Conservation (phyloP, 2,329 filamentous ascomycete species). For the Harringtonia lauricola region DNA sequence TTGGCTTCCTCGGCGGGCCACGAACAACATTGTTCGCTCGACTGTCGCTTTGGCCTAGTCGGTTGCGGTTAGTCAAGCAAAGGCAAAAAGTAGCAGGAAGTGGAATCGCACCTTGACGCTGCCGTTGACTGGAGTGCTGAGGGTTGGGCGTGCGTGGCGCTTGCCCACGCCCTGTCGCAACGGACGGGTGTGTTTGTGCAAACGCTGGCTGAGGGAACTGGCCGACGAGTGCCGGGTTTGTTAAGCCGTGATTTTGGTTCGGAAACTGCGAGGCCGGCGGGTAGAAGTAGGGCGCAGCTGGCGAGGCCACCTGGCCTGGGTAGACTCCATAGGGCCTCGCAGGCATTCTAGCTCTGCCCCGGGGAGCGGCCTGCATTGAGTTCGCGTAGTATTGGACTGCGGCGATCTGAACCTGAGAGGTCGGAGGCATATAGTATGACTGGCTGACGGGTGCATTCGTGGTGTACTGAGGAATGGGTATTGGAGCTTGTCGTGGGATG, state of each 20-base stretch:
- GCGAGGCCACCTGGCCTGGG: neutral
- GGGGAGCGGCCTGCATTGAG: neutral
- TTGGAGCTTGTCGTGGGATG: neutral
- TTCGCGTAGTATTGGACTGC: too few species aligned
- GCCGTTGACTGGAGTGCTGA: too few species aligned
- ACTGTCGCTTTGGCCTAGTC: neutral
- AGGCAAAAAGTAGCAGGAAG: too few species aligned
- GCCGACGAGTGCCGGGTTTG: neutral
- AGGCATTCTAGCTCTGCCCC: neutral
- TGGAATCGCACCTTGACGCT: too few species aligned
- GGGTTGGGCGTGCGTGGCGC: too few species aligned
- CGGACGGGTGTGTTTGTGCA: too few species aligned
- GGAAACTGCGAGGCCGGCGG: neutral
- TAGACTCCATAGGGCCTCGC: neutral
- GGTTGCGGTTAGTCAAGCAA: neutral
- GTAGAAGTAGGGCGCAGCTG: neutral
- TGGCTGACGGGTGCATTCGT: neutral
- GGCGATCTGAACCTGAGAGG: neutral
- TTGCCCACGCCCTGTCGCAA: too few species aligned
- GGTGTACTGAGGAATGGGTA: neutral
- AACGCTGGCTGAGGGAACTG: too few species aligned
- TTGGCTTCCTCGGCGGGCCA: conserved; percentile 44
- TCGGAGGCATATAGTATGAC: conserved; percentile 1
- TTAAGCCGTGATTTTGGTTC: neutral
- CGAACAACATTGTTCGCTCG: conserved; percentile 25